Percentiles rank a stretch among this genome's conserved stretches.
Conservation (phyloP, 2,329 filamentous ascomycete genomes). For the Westerdykella ornata region DNA sequence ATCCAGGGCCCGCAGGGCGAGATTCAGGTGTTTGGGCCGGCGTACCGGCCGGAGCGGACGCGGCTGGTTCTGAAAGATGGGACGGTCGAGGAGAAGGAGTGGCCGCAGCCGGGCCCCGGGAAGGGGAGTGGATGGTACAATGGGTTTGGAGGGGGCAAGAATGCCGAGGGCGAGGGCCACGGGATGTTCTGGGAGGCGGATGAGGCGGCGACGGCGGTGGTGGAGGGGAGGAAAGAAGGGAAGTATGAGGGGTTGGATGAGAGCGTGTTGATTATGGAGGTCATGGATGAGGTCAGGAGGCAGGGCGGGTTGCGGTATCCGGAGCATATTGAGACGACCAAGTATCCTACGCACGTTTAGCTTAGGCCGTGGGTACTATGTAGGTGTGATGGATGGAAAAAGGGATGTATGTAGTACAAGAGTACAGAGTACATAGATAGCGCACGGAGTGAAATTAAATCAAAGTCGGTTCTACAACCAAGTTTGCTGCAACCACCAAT, state of each 20-base stretch:
- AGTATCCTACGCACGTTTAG: constrained; percentile 29
- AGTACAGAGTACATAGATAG: too few species aligned
- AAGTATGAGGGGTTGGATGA: constrained; percentile 58
- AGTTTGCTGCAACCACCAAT: too few species aligned
- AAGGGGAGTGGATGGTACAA: constrained; percentile 44
- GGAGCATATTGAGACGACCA: constrained; percentile 55
- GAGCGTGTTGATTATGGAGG: constrained; percentile 78
- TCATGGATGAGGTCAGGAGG: constrained; percentile 62
- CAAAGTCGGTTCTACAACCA: too few species aligned
- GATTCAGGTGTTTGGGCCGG: constrained; percentile 69
- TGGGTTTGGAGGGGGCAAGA: constrained; percentile 38
- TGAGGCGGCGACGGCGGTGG: constrained; percentile 65
- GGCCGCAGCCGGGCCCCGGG: constrained; percentile 43
- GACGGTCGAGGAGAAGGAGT: constrained; percentile 45
- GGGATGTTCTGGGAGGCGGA: constrained; percentile 90
- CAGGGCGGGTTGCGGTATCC: constrained; percentile 59
- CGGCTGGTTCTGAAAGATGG: constrained; percentile 52
- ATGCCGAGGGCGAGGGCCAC: constrained; percentile 57
- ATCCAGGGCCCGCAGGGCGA: constrained; percentile 77
- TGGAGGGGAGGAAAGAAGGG: constrained; percentile 73
- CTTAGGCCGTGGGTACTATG: too few species aligned
- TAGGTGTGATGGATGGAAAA: too few species aligned
- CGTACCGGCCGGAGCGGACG: constrained; percentile 62
- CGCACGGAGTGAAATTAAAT: too few species aligned
- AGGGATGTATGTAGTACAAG: too few species aligned